Evolutionary conservation across 148 eudicot genomes (phyloP).

Genomic region (Chenopodium suecicum): DNA sequence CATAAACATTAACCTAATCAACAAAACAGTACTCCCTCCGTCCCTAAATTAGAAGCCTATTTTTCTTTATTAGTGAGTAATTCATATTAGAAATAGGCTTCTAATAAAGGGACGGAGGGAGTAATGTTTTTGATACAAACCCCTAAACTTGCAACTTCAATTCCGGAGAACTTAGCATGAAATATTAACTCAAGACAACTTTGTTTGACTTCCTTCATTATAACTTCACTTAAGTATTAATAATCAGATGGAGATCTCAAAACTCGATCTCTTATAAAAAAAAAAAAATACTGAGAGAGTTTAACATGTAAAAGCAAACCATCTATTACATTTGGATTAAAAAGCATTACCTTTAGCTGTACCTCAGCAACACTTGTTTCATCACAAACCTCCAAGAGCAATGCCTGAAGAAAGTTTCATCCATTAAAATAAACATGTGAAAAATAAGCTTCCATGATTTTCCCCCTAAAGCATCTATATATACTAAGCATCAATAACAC

Average conservation of each 20-base stretch:
- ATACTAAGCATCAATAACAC: no score
- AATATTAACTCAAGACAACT: background rate
- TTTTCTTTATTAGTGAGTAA: no score
- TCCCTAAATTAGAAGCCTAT: no score
- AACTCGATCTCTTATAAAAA: background rate
- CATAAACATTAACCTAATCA: conserved; percentile 1
- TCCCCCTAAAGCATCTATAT: no score
- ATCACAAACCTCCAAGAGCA: conserved; percentile 75
- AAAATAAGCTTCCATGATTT: background rate
- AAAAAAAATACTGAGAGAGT: background rate
- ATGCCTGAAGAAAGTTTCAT: conserved; percentile 42
- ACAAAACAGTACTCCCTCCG: no score
- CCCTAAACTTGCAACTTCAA: background rate
- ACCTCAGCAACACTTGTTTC: conserved; percentile 84
- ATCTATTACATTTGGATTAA: conserved; percentile 1
- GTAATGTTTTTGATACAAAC: background rate
- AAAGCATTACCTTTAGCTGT: conserved; percentile 63
- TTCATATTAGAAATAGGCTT: no score
- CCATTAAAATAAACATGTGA: background rate
- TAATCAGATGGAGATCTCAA: background rate
- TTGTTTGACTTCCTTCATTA: background rate
- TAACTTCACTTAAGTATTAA: background rate
- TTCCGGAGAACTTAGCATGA: background rate
- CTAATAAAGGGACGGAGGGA: no score
- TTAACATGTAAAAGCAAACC: background rate